Evolutionary conservation across 1,139 yeast genomes (phyloP).

Genomic region (Candida anutae): DNA sequence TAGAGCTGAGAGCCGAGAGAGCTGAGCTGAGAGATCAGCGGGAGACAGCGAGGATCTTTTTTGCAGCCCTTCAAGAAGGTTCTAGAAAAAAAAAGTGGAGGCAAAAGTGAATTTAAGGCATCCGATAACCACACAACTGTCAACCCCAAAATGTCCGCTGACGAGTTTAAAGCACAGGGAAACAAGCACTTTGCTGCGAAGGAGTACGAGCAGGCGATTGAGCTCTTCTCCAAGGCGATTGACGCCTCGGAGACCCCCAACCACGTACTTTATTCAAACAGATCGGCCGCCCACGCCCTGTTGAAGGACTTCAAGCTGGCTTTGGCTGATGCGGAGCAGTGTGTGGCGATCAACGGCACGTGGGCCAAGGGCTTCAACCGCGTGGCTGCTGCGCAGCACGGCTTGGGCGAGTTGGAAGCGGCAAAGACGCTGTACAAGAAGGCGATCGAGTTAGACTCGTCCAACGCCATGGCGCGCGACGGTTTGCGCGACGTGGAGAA

Average conservation of each 20-base stretch:
- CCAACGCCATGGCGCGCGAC: constrained; percentile 79
- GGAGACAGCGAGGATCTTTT: too few species aligned
- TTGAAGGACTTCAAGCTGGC: constrained; percentile 68
- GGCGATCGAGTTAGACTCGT: constrained; percentile 76
- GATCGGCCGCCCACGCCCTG: constrained; percentile 90
- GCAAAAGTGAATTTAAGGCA: too few species aligned
- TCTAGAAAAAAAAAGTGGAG: constrained; percentile 2
- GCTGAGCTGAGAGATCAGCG: too few species aligned
- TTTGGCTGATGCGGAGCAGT: constrained; percentile 72
- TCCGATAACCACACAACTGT: too few species aligned
- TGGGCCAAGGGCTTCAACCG: constrained; percentile 97
- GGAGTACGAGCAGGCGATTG: constrained; percentile 75
- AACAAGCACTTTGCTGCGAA: constrained; percentile 88
- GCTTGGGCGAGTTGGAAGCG: constrained; percentile 68
- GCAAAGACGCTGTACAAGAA: constrained; percentile 66
- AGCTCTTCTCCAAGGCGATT: constrained; percentile 77
- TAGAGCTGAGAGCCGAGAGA: too few species aligned
- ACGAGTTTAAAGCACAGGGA: constrained; percentile 75
- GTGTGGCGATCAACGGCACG: constrained; percentile 66
- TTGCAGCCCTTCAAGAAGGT: constrained; percentile 1
- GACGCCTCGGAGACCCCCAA: constrained; percentile 75
- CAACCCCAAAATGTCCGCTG: constrained; percentile 40
- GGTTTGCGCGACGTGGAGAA: constrained; percentile 68
- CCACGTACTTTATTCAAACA: constrained; percentile 85
- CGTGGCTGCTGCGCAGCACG: constrained; percentile 88